Base-by-base conservation (phyloP, 2,329 filamentous ascomycete genomes). In the Xylogone sp. region DNA sequence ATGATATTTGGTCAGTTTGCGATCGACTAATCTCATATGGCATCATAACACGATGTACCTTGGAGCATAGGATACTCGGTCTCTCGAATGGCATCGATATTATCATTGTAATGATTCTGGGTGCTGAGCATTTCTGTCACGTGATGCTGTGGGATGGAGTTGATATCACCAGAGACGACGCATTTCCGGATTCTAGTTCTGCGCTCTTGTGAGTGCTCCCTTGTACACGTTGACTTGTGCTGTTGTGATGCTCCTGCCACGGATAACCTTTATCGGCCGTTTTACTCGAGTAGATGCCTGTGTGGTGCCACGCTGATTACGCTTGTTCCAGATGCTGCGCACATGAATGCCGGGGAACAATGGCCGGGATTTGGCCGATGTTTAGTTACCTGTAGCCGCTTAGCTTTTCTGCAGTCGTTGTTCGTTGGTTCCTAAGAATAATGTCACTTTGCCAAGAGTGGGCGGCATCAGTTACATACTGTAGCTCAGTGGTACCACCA, bases 31-130 rank as follows among this genome's bases (percentile, higher is more conserved):
- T 16, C 8, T 29, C 5, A 9, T 18, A 39, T 4, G n/a, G 5
- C n/a, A 39, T 39, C n/a, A 9, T 16, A 39, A 16, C 5, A 39
- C 16, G 43, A 53, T 61, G 49, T 61, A 84, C 84, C 82, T 69
- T 77, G 71, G 27, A 88, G 71, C 82, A 86, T 85, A 21, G 84
- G 84, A 64, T 81, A 88, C 58, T 88, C 83, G 13, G 2, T 19
- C n/a, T 73, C 67, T 53, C 84, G 75, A 24, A 87, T 71, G n/a
- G 63, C 63, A 63, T 86, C 81, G 18, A 88, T 74, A 18, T 68
- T 69, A 51, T 66, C 65, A 64, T 86, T 81, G 64, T 88, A 88
- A 24, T 21, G 20, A 22, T 34, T n/a, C 7, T 20, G 8, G 12
- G 12, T 22, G 18, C 24, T 19, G 24, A 39, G 20, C 47, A 49